Base-by-base conservation (phyloP, 1,284 basidiomycete species). In the Stygiomarasmius scandens region DNA sequence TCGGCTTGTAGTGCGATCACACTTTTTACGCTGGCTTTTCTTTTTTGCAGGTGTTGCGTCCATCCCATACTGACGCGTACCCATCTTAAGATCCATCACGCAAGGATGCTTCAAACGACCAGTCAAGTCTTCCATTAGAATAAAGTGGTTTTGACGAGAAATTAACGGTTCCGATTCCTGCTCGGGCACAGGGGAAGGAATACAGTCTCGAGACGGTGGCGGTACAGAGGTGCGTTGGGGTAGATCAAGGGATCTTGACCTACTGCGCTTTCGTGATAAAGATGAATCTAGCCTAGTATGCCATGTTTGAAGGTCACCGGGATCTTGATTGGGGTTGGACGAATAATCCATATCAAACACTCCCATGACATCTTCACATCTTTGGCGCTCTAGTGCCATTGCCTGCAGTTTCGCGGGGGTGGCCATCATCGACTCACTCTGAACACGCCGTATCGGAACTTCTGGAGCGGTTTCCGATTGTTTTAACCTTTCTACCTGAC, bases 61-160 rank as follows among this genome's bases (percentile, higher is more conserved):
- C 74, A 97, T 92, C 14, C 97, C 97, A 74, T 99, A 98, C 76
- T 99, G 96, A 44, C 96, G 83, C 32, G 96, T 98, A 12, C 96
- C 96, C 96, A 99, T 99, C 81, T 99, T 99, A 66, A 99, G 79
- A 74, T 99, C 96, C 63, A 99, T 85, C 44, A 99, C 97, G 69
- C 96, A 99, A 2, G 97, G 94, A 53, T 86, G 87, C 71, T 92
- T 96, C 64, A 98, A 75, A n/a, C 92, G 81, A 20, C 97, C 97
- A 1, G 96, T 99, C 46, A 99, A 78, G 69, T 99, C 97, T 74
- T 99, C 96, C 93, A 99, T 96, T 61, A 99, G 82, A 65, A 99
- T 95, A 73, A 99, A 99, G 69, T 98, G 91, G 71, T 98, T 95
- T 73, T 97, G 95, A 16, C 96, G 87, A 14, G 92, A 86, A 48